Evolutionary conservation across 345 rosid genomes (phyloP), one percentile per base, ranked within the genome.

Genomic region (Ceriops zippeliana): DNA sequence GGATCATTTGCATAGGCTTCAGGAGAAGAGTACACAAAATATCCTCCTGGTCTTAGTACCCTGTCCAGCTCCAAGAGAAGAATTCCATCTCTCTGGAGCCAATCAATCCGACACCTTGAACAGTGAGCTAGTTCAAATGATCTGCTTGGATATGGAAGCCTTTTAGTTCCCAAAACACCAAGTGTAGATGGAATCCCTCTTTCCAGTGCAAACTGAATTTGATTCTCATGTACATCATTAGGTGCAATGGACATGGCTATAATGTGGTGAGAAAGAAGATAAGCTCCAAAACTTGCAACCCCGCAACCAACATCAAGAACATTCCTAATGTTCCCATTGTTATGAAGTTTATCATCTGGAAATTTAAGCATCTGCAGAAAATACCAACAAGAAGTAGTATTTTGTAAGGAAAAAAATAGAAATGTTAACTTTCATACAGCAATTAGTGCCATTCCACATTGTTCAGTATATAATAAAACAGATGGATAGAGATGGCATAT

Each of bases 271-370:
- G 90, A 81, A 75, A 95, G 96, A 71, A 95, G 96, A 76, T 95
- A 90, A 17, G 98, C 99, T 58, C 99, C 99, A 26, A 95, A 95
- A 76, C 99, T 91, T n/a, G 99, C 99, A 66, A 95, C 99, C 32
- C 99, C 99, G 28, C 99, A 95, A 32, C 99, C 99, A 75, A 95
- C 93, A 66, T 95, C 99, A 70, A 95, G 97, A 71, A 90, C 99
- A 67, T 79, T 95, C 62, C 97, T 78, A 74, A 91, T 63, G 70
- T 84, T 82, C 61, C 99, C 98, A 13, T 87, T 83, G 71, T 95
- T 91, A 78, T 88, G 74, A 72, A 95, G 97, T 75, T 86, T 91
- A 77, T 91, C 96, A 13, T 81, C 82, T 22, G 98, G 93, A 80
- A 91, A 91, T 76, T 90, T 95, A 62, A 95, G 96, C 99, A 95